These are phyloP conservation scores for Tarenaya hassleriana DNA, from an alignment of 345 rosid species.

Conservation along the genomic window DNA sequence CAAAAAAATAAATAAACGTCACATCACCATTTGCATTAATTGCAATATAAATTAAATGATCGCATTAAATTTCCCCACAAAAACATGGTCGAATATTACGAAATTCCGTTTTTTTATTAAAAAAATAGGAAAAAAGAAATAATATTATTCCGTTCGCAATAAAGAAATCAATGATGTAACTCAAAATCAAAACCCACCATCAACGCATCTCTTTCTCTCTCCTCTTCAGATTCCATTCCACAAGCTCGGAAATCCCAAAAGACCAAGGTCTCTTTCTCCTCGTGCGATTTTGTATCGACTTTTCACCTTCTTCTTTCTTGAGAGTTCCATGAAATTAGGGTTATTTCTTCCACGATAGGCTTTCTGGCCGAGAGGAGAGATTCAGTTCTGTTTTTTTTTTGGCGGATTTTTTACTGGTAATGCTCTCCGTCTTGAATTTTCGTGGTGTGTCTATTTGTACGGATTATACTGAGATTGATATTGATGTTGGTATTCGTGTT, in stretches of 20 bases:
- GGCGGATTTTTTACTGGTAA: slow-evolving; percentile 13
- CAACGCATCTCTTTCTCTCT: slow-evolving; percentile 13
- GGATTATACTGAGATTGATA: neutral
- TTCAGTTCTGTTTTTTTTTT: slow-evolving; percentile 16
- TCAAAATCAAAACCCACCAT: slow-evolving; percentile 19
- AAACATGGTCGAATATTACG: too few species aligned
- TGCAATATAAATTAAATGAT: too few species aligned
- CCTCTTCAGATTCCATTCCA: neutral
- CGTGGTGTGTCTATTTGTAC: neutral
- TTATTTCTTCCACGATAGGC: neutral
- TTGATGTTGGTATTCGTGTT: too few species aligned
- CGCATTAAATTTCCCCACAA: too few species aligned
- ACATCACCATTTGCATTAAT: too few species aligned
- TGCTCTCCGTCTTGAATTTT: slow-evolving; percentile 8
- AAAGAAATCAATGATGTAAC: slow-evolving; percentile 25
- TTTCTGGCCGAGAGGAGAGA: slow-evolving; percentile 8
- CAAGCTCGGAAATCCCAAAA: slow-evolving; percentile 16
- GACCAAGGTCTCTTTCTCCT: slow-evolving; percentile 17
- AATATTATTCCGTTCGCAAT: too few species aligned
- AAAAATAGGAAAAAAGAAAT: too few species aligned
- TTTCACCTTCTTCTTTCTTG: slow-evolving; percentile 15
- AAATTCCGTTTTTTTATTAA: too few species aligned
- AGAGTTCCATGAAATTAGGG: neutral
- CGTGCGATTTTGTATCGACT: slow-evolving; percentile 27
- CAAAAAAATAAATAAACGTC: too few species aligned